Evolutionary conservation across 1,284 basidiomycete genomes (phyloP).

Genomic region (Malassezia dermatis): DNA sequence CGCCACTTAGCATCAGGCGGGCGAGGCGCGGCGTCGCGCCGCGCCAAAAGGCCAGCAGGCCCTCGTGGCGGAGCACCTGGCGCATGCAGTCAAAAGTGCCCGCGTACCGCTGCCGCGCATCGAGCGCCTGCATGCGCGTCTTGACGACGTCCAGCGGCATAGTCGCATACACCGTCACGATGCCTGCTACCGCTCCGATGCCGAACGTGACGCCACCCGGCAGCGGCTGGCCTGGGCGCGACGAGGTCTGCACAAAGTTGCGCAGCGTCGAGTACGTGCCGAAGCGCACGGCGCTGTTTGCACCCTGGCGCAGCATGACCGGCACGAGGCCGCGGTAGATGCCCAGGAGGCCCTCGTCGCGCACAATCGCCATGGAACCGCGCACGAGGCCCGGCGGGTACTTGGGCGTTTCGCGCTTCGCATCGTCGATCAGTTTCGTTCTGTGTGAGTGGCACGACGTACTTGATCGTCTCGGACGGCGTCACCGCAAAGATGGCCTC

Average conservation of each 20-base stretch:
- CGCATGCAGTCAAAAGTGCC: conserved; percentile 82
- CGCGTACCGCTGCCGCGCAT: conserved; percentile 69
- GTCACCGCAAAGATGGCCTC: conserved; percentile 93
- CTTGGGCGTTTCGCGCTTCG: conserved; percentile 68
- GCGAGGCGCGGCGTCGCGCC: conserved; percentile 60
- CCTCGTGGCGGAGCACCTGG: conserved; percentile 56
- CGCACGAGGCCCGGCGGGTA: conserved; percentile 74
- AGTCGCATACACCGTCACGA: conserved; percentile 72
- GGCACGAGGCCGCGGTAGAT: conserved; percentile 88
- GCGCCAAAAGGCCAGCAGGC: conserved; percentile 79
- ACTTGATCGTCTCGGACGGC: conserved; percentile 95
- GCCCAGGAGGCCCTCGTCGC: conserved; percentile 65
- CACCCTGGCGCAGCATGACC: conserved; percentile 93
- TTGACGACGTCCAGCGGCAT: conserved; percentile 63
- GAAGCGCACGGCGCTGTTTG: conserved; percentile 93
- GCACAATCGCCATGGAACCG: conserved; percentile 70
- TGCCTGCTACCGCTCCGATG: conserved; percentile 81
- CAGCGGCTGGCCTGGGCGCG: conserved; percentile 69
- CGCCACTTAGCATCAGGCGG: conserved; percentile 65
- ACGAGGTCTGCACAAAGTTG: conserved; percentile 66
- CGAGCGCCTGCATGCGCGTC: conserved; percentile 89
- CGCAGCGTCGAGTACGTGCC: conserved; percentile 88
- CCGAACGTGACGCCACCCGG: conserved; percentile 84
- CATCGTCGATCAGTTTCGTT: conserved; percentile 94
- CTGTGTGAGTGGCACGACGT: background rate